Evolutionary conservation across 2,329 filamentous ascomycete species (phyloP).

Genomic region (Fusarium illudens): DNA sequence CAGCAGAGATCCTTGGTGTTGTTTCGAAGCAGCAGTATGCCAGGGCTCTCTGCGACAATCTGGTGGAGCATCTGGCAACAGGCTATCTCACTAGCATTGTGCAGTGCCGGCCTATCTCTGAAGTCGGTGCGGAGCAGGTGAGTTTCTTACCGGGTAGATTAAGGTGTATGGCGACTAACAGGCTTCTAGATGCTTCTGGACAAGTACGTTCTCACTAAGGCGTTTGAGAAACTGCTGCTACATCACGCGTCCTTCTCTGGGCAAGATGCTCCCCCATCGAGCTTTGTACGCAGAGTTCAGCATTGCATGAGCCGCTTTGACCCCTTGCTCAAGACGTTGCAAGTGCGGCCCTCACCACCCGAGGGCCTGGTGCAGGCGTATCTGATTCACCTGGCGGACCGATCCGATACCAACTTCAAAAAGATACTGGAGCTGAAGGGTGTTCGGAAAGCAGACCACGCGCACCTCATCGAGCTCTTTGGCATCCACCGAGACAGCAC

Average conservation of each 20-base stretch:
- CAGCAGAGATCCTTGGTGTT: conserved; percentile 77
- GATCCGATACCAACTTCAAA: conserved; percentile 92
- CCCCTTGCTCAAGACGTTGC: conserved; percentile 92
- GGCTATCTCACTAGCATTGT: conserved; percentile 86
- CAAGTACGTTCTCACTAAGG: conserved; percentile 87
- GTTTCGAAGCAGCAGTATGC: conserved; percentile 94
- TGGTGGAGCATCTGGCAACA: conserved; percentile 86
- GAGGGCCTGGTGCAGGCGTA: conserved; percentile 97
- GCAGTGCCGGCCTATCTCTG: conserved; percentile 88
- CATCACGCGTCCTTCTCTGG: conserved; percentile 61
- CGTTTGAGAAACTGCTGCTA: conserved; percentile 75
- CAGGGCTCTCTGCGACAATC: conserved; percentile 91
- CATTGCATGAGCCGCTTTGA: conserved; percentile 87
- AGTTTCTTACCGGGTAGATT: conserved; percentile 19
- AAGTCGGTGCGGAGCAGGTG: conserved; percentile 92
- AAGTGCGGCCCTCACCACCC: conserved; percentile 89
- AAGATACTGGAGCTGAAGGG: conserved; percentile 97
- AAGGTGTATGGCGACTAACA: conserved; percentile 34
- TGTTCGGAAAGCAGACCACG: conserved; percentile 83
- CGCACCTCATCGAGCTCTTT: conserved; percentile 86
- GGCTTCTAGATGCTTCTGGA: conserved; percentile 84
- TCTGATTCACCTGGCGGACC: conserved; percentile 94
- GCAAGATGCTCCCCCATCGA: conserved; percentile 56
- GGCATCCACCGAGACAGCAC: conserved; percentile 79
- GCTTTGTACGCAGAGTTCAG: conserved; percentile 87